Conservation (phyloP, 1,284 basidiomycete genomes). For the Apiotrichum veenhuisii region DNA sequence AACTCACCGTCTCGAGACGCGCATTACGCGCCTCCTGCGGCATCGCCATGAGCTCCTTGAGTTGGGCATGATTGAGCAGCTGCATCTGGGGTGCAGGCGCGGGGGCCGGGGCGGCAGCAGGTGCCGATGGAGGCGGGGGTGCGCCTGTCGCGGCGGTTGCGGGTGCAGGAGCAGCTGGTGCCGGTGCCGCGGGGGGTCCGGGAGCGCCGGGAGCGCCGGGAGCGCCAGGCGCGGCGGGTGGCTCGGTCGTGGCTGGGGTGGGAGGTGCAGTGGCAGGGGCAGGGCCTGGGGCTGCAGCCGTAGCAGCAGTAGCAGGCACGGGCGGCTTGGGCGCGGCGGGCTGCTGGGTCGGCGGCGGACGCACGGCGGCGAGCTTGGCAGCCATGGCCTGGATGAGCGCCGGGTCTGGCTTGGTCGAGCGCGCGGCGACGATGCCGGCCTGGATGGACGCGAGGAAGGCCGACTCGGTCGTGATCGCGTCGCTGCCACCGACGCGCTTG, state of each 20-base stretch:
- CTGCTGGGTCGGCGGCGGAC: neutral
- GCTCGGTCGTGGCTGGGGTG: neutral
- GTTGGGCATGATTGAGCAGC: slow-evolving; percentile 7
- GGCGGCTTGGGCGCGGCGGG: neutral
- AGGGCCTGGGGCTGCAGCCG: neutral
- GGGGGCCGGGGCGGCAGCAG: neutral
- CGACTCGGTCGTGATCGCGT: slow-evolving; percentile 17
- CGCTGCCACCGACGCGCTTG: slow-evolving; percentile 12
- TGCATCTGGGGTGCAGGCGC: neutral
- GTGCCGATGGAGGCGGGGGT: neutral
- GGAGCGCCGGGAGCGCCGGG: neutral
- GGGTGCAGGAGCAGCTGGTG: neutral
- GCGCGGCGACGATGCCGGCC: slow-evolving; percentile 13
- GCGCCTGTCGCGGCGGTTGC: neutral
- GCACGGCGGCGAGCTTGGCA: slow-evolving; percentile 5
- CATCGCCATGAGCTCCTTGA: slow-evolving; percentile 10
- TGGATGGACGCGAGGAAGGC: slow-evolving; percentile 14
- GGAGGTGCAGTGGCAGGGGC: neutral
- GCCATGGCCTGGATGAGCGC: slow-evolving; percentile 11
- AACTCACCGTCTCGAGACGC: slow-evolving; percentile 7
- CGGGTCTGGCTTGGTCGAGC: slow-evolving; percentile 12
- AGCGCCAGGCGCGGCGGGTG: neutral
- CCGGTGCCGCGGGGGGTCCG: neutral
- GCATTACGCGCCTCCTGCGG: slow-evolving; percentile 5
- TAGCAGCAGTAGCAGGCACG: neutral